Percentiles rank a stretch among this genome's conserved stretches.
These are phyloP conservation scores for Zoysia japonica DNA, from an alignment of 176 grass and related monocot genomes.

Conservation along the genomic window DNA sequence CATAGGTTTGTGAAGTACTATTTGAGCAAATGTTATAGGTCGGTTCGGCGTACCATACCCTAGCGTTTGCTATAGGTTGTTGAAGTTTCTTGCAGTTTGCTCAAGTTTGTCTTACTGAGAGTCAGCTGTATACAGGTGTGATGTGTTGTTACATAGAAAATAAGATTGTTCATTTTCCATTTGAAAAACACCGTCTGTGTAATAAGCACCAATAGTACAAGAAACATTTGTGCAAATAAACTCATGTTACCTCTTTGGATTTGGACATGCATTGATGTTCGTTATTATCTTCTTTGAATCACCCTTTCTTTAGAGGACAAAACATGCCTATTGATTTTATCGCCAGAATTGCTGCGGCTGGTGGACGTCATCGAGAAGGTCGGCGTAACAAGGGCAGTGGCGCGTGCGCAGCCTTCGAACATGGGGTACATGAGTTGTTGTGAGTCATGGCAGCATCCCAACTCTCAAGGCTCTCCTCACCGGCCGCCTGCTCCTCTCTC, in stretches of 20 bases:
- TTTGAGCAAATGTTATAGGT: slow-evolving; percentile 24
- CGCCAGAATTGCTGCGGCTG: too few relatives aligned
- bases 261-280: not conserved
- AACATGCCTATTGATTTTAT: too few relatives aligned
- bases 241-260: not conserved
- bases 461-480: too few relatives aligned
- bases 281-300: too few relatives aligned
- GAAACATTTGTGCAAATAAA: not conserved
- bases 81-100: not conserved
- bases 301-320: too few relatives aligned
- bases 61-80: slow-evolving; percentile 4
- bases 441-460: too few relatives aligned
- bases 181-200: slow-evolving; percentile 15
- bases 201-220: slow-evolving; percentile 15
- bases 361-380: too few relatives aligned
- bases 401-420: too few relatives aligned
- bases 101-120: slow-evolving; percentile 7
- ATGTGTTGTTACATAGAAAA: slow-evolving; percentile 33
- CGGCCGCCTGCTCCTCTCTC: too few relatives aligned
- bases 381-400: too few relatives aligned
- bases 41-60: slow-evolving; percentile 19
- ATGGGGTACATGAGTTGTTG: too few relatives aligned
- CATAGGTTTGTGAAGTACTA: slow-evolving; percentile 25
- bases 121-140: slow-evolving; percentile 12
- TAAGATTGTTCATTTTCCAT: slow-evolving; percentile 24